Base-by-base conservation (phyloP, 305 asterid species). In the Fraxinus platypoda region DNA sequence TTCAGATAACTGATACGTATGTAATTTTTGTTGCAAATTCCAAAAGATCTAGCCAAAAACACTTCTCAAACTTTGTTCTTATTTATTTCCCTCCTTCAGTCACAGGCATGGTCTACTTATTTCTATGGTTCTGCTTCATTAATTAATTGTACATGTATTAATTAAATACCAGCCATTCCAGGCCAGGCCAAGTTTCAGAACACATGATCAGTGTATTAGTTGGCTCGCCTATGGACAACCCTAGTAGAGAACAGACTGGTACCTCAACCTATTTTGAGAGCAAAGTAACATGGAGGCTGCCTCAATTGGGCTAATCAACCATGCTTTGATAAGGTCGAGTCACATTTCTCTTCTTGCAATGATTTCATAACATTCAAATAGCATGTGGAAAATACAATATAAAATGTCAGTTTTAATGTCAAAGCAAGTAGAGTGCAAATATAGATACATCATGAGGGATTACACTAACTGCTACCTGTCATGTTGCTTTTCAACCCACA, bases 401-500 rank as follows among this genome's bases (percentile, higher is more conserved):
- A 79, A 81, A 35, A 66, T n/a, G 73, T 41, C 41, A 41, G 33
- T 62, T 26, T 15, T 52, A 25, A 68, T 6, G 37, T 34, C 52
- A 82, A 77, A 26, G 37, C 37, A 54, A 21, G 26, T 52, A 15
- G 21, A 8, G n/a, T 38, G 78, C 34, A 80, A 78, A 78, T 3
- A 31, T 8, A 78, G 78, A 70, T 21, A 37, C 74, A 75, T 78
- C 49, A 76, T 30, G 15, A 25, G 3, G 13, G 17, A 81, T 71
- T n/a, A 49, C 41, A 71, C 33, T n/a, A 25, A 80, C 37, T 23
- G 80, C 68, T 88, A 93, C 98, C 92, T 87, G 79, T 91, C 92
- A 43, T 83, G 86, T 84, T 82, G 84, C 83, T 92, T 94, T 86
- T 90, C 93, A 77, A 94, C 95, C 98, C 98, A 97, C 62, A 97